Evolutionary conservation across 495 filamentous ascomycete genomes (phyloP).

Genomic region (Sordaria brevicollis): DNA sequence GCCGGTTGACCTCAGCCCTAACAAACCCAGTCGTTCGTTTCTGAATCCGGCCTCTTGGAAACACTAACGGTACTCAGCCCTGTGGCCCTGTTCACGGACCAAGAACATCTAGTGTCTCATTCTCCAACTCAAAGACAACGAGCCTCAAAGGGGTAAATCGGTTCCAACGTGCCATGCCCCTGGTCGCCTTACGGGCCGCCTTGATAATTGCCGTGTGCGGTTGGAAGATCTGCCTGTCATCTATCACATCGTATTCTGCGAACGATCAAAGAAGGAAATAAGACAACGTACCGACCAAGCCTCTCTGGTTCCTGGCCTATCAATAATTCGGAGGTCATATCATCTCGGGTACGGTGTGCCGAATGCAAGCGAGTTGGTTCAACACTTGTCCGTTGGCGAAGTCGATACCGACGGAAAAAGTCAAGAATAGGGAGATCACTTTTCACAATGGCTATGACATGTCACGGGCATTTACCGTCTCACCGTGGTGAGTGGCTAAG

Average conservation of each 20-base stretch:
- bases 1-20: not conserved
- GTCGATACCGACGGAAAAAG: not conserved
- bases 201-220: not conserved
- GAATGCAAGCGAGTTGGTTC: not conserved
- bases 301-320: not conserved
- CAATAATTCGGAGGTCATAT: not conserved
- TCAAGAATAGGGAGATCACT: not conserved
- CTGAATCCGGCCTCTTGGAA: not conserved
- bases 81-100: not conserved
- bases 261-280: not conserved
- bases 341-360: not conserved
- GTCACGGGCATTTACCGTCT: not conserved
- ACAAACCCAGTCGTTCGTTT: not conserved
- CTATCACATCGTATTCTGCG: not conserved
- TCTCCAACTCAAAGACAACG: too few species aligned
- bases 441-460: not conserved
- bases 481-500: not conserved
- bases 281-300: not conserved
- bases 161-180: not conserved
- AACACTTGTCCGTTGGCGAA: not conserved
- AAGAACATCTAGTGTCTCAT: too few species aligned
- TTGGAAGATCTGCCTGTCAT: not conserved
- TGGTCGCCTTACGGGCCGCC: not conserved
- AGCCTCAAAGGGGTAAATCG: too few species aligned
- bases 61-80: not conserved